phyloP scores from a whole-genome alignment of 176 grass and related monocot genomes.

The Zoysia japonica region DNA sequence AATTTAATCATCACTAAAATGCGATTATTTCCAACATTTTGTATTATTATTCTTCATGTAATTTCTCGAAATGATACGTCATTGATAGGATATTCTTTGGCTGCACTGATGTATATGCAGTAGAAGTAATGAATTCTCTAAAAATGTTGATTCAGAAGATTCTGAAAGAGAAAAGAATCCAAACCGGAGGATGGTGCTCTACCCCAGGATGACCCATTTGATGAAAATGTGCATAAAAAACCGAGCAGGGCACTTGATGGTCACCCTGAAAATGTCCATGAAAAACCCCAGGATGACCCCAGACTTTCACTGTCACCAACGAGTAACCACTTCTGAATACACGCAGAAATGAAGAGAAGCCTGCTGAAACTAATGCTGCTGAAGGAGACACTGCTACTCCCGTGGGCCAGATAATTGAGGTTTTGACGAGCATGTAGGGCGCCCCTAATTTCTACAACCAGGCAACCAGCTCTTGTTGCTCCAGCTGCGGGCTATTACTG shows the following conservation, averaged over 20 bases:
- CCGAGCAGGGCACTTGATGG: constrained; percentile 42
- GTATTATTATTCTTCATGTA: too few relatives aligned
- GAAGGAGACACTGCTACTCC: constrained; percentile 10
- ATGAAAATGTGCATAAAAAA: constrained; percentile 64
- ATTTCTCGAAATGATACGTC: constrained; percentile 2
- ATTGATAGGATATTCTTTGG: constrained; percentile 78
- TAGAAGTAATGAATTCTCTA: constrained; percentile 94
- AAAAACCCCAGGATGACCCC: constrained; percentile 18
- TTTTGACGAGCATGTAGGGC: constrained; percentile 28
- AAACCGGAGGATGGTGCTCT: too few relatives aligned
- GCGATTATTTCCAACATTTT: too few relatives aligned
- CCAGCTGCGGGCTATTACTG: background rate
- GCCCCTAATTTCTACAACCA: background rate
- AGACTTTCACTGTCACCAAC: constrained; percentile 36
- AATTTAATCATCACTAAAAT: too few relatives aligned
- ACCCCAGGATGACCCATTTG: constrained; percentile 25
- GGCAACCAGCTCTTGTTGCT: constrained; percentile 28
- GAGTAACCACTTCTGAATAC: constrained; percentile 48
- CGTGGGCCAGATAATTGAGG: constrained; percentile 19
- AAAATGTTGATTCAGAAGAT: constrained; percentile 79
- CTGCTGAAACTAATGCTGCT: constrained; percentile 21
- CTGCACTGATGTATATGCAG: constrained; percentile 78
- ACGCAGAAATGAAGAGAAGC: constrained; percentile 35
- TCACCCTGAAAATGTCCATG: background rate
- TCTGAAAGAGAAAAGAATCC: constrained; percentile 56